Conservation (phyloP, 331 rosid genomes). For the Pyracantha coccinea region DNA sequence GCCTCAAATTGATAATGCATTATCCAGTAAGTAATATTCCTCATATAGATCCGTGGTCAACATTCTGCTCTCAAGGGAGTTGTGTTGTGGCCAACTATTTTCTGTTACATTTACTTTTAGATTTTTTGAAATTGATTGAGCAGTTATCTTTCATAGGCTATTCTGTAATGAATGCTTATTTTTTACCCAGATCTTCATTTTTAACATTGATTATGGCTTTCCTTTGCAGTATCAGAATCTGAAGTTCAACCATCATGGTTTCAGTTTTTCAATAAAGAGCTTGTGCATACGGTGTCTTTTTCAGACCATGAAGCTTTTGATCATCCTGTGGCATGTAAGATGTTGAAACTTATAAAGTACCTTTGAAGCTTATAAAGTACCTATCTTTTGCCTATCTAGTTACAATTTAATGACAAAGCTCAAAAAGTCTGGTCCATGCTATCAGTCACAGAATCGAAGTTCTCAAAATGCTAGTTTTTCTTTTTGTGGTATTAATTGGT, state of each 20-base stretch:
- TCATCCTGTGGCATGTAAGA: slow-evolving; percentile 97
- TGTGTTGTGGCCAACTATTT: background rate
- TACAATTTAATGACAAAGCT: background rate
- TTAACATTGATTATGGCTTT: slow-evolving; percentile 1
- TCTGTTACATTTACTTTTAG: background rate
- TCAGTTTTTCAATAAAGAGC: slow-evolving; percentile 81
- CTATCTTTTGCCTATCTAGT: slow-evolving; percentile 4
- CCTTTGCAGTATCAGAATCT: slow-evolving; percentile 58
- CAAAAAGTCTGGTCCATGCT: background rate
- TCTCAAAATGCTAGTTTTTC: background rate
- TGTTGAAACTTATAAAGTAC: slow-evolving; percentile 18
- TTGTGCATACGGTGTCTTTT: slow-evolving; percentile 61
- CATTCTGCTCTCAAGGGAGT: background rate
- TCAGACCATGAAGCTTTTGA: slow-evolving; percentile 99
- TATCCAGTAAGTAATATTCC: slow-evolving; percentile 49
- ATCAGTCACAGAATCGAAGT: background rate
- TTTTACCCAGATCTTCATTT: slow-evolving; percentile 3
- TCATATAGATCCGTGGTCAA: background rate
- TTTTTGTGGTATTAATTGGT: background rate
- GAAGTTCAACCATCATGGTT: slow-evolving; percentile 79
- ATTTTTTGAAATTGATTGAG: background rate
- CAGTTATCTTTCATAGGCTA: background rate
- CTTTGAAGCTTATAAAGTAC: slow-evolving; percentile 14
- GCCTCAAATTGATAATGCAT: slow-evolving; percentile 28
- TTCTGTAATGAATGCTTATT: background rate